These are phyloP conservation scores for Dalbergia cochinchinensis DNA, from an alignment of 306 rosid genomes.

Conservation along the genomic window DNA sequence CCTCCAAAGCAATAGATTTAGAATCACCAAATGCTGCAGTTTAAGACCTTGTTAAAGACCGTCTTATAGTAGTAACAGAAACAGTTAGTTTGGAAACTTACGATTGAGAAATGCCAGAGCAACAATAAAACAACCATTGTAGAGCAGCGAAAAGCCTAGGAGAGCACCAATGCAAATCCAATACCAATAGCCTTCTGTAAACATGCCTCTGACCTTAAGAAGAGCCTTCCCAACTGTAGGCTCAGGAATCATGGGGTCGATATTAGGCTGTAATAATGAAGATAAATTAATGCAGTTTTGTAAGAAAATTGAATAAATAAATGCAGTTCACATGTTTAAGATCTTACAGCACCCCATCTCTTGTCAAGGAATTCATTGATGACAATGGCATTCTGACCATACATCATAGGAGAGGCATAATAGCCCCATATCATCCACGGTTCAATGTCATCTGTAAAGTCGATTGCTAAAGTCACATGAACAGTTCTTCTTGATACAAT, in stretches of 20 bases:
- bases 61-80: background rate
- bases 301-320: slow-evolving; percentile 27
- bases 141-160: slow-evolving; percentile 70
- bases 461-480: slow-evolving; percentile 34
- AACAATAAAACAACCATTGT: slow-evolving; percentile 57
- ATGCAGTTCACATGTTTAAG: slow-evolving; percentile 3
- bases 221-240: slow-evolving; percentile 77
- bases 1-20: slow-evolving; percentile 61
- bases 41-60: slow-evolving; percentile 24
- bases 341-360: slow-evolving; percentile 84
- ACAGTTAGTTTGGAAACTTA: slow-evolving; percentile 50
- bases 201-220: slow-evolving; percentile 72
- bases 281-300: slow-evolving; percentile 35
- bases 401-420: slow-evolving; percentile 91
- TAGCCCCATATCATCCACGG: slow-evolving; percentile 98
- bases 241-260: slow-evolving; percentile 50
- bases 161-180: slow-evolving; percentile 86
- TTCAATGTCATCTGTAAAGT: slow-evolving; percentile 68
- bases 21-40: slow-evolving; percentile 70
- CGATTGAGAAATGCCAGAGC: slow-evolving; percentile 76
- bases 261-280: slow-evolving; percentile 49
- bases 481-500: background rate
- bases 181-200: slow-evolving; percentile 68
- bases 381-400: slow-evolving; percentile 91
- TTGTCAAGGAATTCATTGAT: slow-evolving; percentile 90